These are phyloP conservation scores for Jasminum sambac DNA, from an alignment of 257 asterid species.

Conservation along the genomic window DNA sequence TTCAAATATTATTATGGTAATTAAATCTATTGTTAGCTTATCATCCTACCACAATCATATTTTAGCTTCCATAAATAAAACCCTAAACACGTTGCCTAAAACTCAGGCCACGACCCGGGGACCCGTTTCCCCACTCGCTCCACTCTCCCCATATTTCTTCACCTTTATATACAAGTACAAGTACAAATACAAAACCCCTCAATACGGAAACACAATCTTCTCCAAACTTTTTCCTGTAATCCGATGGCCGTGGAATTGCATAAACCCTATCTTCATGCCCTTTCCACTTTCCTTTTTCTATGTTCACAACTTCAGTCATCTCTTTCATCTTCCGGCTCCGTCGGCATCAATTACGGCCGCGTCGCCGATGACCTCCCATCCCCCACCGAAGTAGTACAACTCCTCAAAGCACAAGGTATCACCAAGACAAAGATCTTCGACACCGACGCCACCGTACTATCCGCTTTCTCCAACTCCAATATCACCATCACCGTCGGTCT, in stretches of 20 bases:
- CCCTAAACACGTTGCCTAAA: not conserved
- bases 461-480: slow-evolving; percentile 66
- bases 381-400: slow-evolving; percentile 64
- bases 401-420: slow-evolving; percentile 63
- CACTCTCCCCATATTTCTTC: slow-evolving; percentile 18
- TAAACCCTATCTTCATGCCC: slow-evolving; percentile 1
- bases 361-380: slow-evolving; percentile 75
- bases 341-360: slow-evolving; percentile 89
- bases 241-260: slow-evolving; percentile 13
- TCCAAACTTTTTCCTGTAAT: not conserved
- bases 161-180: not conserved
- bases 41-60: no score
- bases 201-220: slow-evolving; percentile 9
- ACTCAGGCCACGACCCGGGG: not conserved
- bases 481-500: slow-evolving; percentile 71
- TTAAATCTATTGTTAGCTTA: no score
- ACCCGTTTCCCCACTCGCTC: slow-evolving; percentile 27
- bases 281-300: slow-evolving; percentile 6
- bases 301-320: slow-evolving; percentile 8
- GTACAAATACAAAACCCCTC: no score
- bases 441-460: slow-evolving; percentile 65
- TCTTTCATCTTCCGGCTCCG: slow-evolving; percentile 39
- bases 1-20: no score
- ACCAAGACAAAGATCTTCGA: slow-evolving; percentile 64
- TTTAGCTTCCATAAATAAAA: no score